Conservation (phyloP, 2,329 filamentous ascomycete genomes). For the Dendrostoma leiphaemia region DNA sequence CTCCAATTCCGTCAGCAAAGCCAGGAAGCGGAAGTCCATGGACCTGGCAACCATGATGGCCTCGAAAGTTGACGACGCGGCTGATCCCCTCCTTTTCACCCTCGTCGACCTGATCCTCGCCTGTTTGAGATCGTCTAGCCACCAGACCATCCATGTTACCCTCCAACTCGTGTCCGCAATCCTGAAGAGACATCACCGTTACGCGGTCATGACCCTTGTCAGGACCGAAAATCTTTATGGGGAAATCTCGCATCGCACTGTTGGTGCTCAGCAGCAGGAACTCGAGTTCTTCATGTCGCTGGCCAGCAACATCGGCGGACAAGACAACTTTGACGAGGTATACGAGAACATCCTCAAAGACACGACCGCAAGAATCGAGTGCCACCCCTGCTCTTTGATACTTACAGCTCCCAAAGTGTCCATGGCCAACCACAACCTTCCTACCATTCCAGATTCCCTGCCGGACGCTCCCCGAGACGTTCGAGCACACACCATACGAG, state of each 20-base stretch:
- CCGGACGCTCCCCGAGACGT: constrained; percentile 62
- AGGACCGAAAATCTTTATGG: constrained; percentile 60
- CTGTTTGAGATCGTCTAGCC: constrained; percentile 78
- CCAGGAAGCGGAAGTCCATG: constrained; percentile 83
- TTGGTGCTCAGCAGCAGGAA: constrained; percentile 73
- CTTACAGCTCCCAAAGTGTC: constrained; percentile 62
- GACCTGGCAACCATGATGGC: constrained; percentile 80
- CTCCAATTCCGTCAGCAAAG: constrained; percentile 59
- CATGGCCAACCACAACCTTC: constrained; percentile 54
- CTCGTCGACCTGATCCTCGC: constrained; percentile 86
- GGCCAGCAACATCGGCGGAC: constrained; percentile 65
- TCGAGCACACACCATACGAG: constrained; percentile 58
- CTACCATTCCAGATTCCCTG: constrained; percentile 53
- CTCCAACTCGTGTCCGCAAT: constrained; percentile 85
- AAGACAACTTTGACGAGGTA: constrained; percentile 68
- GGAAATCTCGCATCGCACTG: constrained; percentile 59
- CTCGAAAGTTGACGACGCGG: constrained; percentile 68
- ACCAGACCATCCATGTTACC: constrained; percentile 86
- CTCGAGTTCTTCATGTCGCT: constrained; percentile 69
- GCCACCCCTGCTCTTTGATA: constrained; percentile 69
- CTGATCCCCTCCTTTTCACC: constrained; percentile 86
- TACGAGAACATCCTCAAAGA: constrained; percentile 74
- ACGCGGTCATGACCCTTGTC: constrained; percentile 75
- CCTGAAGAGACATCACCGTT: constrained; percentile 81
- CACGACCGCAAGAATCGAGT: constrained; percentile 65